Evolutionary conservation across 2,329 filamentous ascomycete species (phyloP), one percentile per base, ranked within the genome.

Genomic region (Aspergillus sergii): DNA sequence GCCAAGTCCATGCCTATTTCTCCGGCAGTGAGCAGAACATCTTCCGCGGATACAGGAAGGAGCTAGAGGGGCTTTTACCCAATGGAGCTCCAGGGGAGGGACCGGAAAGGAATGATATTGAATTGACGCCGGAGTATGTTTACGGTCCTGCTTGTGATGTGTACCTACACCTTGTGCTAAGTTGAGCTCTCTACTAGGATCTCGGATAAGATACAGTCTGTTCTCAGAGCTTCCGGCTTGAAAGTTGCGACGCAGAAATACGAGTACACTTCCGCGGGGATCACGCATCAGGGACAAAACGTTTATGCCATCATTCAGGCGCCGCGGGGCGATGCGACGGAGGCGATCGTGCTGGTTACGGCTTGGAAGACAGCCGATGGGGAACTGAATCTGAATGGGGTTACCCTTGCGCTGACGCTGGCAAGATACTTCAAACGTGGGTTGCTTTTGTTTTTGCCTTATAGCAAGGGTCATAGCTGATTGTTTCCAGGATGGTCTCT

Each of bases 1-100:
- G 94, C 2, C 95, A 99, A 79, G 95, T 98, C 10, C 94, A 98
- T 80, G 97, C 95, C 1, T 99, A 99, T 79, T 99, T 99, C 75
- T 90, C 92, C 8, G 95, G 95, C 21, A 97, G 93, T 77, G 95
- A 99, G 76, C 94, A 98, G 81, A 91, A 97, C 78, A 88, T 98
- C 68, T 94, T 98, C 74, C 87, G 93, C 54, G 95, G 93, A 9
- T 98, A 96, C 77, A 88, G 91, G 73, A 89, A 92, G 73, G 95
- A 98, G 80, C 84, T 97, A 57, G 88, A 91, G 69, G 83, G 80
- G 10, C 74, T 72, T 73, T 57, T 78, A 32, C 63, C 69, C 21
- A 67, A 70, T 48, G 66, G 65, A 2, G 19, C n/a, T 19, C 58
- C 59, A 26, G 60, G 41, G 3, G 59, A 67, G 21, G 64, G 56